Evolutionary conservation across 371 early-diverging fungal genomes (phyloP).

Genomic region (Mucor indicus): DNA sequence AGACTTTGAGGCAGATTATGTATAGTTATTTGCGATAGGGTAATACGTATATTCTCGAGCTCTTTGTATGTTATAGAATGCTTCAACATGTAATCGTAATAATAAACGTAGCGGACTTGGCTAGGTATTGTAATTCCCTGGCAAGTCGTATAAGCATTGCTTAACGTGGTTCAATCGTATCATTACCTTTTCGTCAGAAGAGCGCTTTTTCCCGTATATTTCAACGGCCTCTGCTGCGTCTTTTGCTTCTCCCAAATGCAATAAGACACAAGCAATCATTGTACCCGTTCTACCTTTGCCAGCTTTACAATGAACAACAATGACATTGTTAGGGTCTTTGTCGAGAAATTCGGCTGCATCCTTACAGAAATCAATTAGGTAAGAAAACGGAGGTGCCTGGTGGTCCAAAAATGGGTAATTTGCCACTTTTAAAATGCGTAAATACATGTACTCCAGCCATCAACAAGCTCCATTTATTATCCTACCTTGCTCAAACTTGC

Average conservation of each 20-base stretch:
- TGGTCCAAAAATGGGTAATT: constrained; percentile 68
- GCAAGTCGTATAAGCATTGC: neutral
- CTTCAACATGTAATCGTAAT: constrained; percentile 49
- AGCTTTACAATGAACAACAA: constrained; percentile 76
- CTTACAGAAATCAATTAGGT: constrained; percentile 52
- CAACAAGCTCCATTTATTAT: too few species aligned
- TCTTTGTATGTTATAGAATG: constrained; percentile 17
- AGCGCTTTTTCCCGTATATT: constrained; percentile 54
- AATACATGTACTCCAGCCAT: too few species aligned
- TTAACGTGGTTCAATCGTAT: neutral
- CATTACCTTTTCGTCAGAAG: constrained; percentile 49
- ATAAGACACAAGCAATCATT: constrained; percentile 59
- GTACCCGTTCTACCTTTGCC: constrained; percentile 80
- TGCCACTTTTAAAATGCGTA: constrained; percentile 22
- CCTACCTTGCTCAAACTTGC: constrained; percentile 18
- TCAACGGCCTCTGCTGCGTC: constrained; percentile 54
- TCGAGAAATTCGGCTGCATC: constrained; percentile 61
- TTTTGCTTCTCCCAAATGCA: constrained; percentile 38
- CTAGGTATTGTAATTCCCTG: constrained; percentile 71
- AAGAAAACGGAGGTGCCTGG: constrained; percentile 61
- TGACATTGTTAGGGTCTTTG: constrained; percentile 44
- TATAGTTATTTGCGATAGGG: constrained; percentile 4
- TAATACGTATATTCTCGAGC: neutral
- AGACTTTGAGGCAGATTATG: constrained; percentile 8
- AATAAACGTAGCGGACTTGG: constrained; percentile 61